These are phyloP conservation scores for Penicillium angulare DNA, from an alignment of 495 filamentous ascomycete species.

Conservation along the genomic window DNA sequence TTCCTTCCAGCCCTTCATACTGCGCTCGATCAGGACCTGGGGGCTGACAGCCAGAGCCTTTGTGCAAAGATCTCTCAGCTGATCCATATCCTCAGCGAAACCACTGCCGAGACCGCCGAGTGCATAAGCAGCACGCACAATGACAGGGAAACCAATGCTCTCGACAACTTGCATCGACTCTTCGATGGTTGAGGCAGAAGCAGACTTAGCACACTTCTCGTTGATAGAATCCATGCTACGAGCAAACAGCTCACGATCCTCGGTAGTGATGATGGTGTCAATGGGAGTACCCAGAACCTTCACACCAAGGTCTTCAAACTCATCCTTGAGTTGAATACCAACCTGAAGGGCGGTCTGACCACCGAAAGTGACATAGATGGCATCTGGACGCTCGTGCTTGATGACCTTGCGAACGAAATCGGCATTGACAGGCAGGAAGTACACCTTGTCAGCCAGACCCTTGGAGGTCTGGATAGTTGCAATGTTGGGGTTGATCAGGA, in stretches of 20 bases:
- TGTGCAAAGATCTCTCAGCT: constrained; percentile 87
- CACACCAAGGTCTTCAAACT: constrained; percentile 87
- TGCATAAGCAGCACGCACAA: constrained; percentile 94
- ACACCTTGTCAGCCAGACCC: constrained; percentile 93
- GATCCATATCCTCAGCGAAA: constrained; percentile 86
- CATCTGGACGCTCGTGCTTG: constrained; percentile 90
- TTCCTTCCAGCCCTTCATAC: constrained; percentile 99
- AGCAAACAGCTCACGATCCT: constrained; percentile 95
- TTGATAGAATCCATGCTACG: constrained; percentile 98
- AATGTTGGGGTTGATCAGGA: constrained; percentile 98
- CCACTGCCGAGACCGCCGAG: constrained; percentile 94
- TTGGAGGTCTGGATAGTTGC: constrained; percentile 98
- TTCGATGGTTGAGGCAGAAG: constrained; percentile 80
- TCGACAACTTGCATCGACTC: constrained; percentile 83
- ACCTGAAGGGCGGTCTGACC: constrained; percentile 94
- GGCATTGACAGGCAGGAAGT: constrained; percentile 94
- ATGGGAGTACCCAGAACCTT: constrained; percentile 95
- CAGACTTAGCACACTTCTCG: constrained; percentile 97
- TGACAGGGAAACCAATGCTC: constrained; percentile 91
- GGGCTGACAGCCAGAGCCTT: constrained; percentile 94
- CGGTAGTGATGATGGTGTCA: constrained; percentile 96
- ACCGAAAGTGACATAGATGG: constrained; percentile 95
- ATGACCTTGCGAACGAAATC: constrained; percentile 98
- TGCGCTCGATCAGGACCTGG: constrained; percentile 92
- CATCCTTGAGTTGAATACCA: constrained; percentile 93